phyloP scores from a whole-genome alignment of 306 rosid species.

The Alnus glutinosa region DNA sequence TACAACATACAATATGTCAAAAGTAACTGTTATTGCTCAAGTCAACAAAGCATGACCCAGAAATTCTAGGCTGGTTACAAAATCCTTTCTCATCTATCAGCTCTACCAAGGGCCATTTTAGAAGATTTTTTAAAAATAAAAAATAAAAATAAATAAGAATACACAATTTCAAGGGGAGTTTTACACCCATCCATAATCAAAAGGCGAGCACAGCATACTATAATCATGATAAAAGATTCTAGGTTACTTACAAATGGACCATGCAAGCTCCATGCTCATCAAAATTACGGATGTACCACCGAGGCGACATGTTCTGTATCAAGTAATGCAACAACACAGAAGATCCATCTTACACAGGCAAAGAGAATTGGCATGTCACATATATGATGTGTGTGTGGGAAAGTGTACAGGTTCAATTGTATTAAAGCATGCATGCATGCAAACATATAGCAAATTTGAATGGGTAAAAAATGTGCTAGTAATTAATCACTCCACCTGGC shows the following conservation, averaged over 20 bases:
- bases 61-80: not conserved
- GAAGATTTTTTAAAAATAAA: not conserved
- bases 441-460: slow-evolving; percentile 12
- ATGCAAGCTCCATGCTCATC: slow-evolving; percentile 53
- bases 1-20: not conserved
- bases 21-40: not conserved
- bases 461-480: slow-evolving; percentile 17
- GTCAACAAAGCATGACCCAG: not conserved
- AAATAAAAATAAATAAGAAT: not conserved
- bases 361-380: not conserved
- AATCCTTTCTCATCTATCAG: not conserved
- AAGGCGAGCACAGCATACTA: slow-evolving; percentile 5
- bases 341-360: slow-evolving; percentile 18
- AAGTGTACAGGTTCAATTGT: not conserved
- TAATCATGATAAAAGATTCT: slow-evolving; percentile 23
- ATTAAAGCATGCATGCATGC: not conserved
- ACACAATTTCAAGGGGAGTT: slow-evolving; percentile 4
- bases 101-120: not conserved
- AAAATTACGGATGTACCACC: slow-evolving; percentile 82
- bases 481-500: not conserved
- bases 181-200: not conserved
- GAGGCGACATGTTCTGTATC: slow-evolving; percentile 77
- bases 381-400: not conserved
- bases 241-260: slow-evolving; percentile 75
- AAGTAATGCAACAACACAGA: slow-evolving; percentile 24